phyloP scores from a whole-genome alignment of 805 yeast genomes.

The Ogataea pilisensis region DNA sequence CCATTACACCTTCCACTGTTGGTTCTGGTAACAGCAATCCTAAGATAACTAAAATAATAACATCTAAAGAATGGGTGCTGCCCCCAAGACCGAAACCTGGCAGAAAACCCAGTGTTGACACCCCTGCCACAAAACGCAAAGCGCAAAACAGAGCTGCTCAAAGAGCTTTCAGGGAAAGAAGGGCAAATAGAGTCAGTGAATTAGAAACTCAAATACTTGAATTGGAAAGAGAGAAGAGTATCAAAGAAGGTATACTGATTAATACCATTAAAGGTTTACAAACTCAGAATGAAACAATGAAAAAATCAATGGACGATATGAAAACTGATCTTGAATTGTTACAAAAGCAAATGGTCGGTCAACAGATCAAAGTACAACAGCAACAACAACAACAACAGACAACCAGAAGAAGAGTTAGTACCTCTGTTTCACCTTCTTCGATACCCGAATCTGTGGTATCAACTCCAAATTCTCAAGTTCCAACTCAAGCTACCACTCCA shows the following conservation, averaged over 20 bases:
- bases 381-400: background rate
- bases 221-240: constrained; percentile 62
- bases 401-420: constrained; percentile 6
- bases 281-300: constrained; percentile 40
- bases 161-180: constrained; percentile 81
- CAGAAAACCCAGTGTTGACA: constrained; percentile 46
- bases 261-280: constrained; percentile 48
- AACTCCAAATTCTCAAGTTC: constrained; percentile 18
- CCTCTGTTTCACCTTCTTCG: constrained; percentile 16
- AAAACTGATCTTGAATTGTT: constrained; percentile 20
- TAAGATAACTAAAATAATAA: constrained; percentile 46
- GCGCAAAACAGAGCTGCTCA: constrained; percentile 96
- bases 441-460: constrained; percentile 10
- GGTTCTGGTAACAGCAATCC: constrained; percentile 9
- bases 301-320: constrained; percentile 40
- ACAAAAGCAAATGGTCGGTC: constrained; percentile 13
- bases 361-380: constrained; percentile 1
- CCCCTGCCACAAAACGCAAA: constrained; percentile 80
- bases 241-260: constrained; percentile 50
- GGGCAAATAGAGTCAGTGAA: constrained; percentile 78
- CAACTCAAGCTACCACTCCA: background rate
- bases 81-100: constrained; percentile 65
- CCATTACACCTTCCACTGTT: constrained; percentile 14
- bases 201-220: constrained; percentile 66
- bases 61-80: constrained; percentile 55